phyloP scores from a whole-genome alignment of 768 basidiomycete genomes.

The Favolaschia claudopus region DNA sequence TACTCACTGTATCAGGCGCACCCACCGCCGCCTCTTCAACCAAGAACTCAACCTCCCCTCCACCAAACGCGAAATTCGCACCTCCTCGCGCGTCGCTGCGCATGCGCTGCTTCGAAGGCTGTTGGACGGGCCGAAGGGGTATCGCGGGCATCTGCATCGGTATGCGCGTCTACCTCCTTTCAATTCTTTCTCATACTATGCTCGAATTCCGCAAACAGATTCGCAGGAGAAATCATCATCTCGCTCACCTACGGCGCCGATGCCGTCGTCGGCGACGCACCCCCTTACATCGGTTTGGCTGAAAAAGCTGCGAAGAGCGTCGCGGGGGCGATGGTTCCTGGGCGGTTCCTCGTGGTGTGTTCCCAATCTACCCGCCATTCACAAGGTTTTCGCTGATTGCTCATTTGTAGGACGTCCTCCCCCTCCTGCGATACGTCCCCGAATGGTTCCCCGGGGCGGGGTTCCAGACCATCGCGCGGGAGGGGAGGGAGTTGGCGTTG shows the following conservation, averaged over 20 bases:
- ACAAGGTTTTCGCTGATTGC: not conserved
- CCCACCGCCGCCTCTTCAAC: not conserved
- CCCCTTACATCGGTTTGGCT: constrained; percentile 34
- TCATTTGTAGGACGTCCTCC: not conserved
- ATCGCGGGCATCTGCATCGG: constrained; percentile 36
- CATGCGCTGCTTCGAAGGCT: constrained; percentile 32
- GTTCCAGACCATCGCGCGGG: constrained; percentile 47
- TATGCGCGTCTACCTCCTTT: constrained; percentile 20
- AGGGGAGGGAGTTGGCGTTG: constrained; percentile 38
- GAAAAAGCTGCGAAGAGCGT: constrained; percentile 31
- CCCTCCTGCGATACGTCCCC: constrained; percentile 34
- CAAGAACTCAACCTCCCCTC: not conserved
- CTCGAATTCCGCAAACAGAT: constrained; percentile 22
- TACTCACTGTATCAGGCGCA: too few species aligned
- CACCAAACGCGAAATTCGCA: not conserved
- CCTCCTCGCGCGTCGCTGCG: constrained; percentile 17
- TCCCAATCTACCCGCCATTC: constrained; percentile 26
- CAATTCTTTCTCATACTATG: not conserved
- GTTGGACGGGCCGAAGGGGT: constrained; percentile 32
- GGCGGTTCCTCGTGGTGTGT: constrained; percentile 38
- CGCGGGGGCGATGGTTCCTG: constrained; percentile 33
- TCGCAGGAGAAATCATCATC: constrained; percentile 32
- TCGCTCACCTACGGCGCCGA: constrained; percentile 35
- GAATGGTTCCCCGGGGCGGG: constrained; percentile 54
- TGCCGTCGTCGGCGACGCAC: constrained; percentile 28